Conservation (phyloP, 495 filamentous ascomycete genomes). For the Penicillium subrubescens region DNA sequence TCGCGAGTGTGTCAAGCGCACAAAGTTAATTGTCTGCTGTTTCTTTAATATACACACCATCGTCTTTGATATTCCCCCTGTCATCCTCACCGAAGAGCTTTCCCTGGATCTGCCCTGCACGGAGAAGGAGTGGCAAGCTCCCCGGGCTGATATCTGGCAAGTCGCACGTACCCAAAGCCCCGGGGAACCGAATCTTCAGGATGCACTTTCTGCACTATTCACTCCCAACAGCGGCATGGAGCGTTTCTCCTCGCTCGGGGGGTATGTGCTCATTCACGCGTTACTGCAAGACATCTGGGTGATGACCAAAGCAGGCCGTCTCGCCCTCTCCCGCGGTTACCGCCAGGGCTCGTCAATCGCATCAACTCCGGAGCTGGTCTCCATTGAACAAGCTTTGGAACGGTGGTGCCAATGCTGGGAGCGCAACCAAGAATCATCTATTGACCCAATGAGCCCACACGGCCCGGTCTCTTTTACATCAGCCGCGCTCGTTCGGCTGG, state of each 20-base stretch:
- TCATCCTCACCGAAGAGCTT: conserved; percentile 64
- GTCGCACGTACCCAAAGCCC: conserved; percentile 28
- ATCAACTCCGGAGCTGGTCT: conserved; percentile 56
- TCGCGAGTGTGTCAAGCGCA: conserved; percentile 46
- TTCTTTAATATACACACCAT: conserved; percentile 55
- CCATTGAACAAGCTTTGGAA: conserved; percentile 59
- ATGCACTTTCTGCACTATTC: conserved; percentile 36
- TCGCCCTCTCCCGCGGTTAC: conserved; percentile 45
- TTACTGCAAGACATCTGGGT: conserved; percentile 71
- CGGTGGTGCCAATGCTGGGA: conserved; percentile 68
- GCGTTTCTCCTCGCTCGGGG: conserved; percentile 59
- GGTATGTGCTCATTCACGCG: conserved; percentile 69
- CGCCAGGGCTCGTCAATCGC: conserved; percentile 34
- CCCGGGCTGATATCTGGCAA: conserved; percentile 31
- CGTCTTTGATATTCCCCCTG: conserved; percentile 51
- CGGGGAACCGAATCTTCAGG: conserved; percentile 38
- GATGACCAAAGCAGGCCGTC: conserved; percentile 58
- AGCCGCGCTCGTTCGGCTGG: conserved; percentile 63
- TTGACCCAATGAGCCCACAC: conserved; percentile 53
- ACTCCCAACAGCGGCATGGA: conserved; percentile 25
- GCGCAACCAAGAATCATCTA: conserved; percentile 51
- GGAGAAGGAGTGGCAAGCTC: conserved; percentile 44
- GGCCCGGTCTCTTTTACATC: conserved; percentile 69
- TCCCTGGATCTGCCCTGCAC: conserved; percentile 60
- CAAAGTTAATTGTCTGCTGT: conserved; percentile 50